These are phyloP conservation scores for Pyricularia grisea DNA, from an alignment of 2,329 filamentous ascomycete genomes.

Conservation along the genomic window DNA sequence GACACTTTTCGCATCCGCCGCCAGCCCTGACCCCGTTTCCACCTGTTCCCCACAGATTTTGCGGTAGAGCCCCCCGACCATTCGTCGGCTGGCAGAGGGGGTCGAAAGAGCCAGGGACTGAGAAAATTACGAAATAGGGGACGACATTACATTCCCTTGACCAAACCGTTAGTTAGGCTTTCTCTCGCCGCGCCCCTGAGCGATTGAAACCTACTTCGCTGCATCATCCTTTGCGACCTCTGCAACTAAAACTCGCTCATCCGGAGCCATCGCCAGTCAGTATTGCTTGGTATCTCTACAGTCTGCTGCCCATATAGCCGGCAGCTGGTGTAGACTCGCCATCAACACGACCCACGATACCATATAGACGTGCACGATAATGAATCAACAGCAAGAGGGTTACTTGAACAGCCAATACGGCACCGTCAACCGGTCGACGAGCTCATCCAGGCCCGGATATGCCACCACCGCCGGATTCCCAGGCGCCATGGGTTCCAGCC, in stretches of 20 bases:
- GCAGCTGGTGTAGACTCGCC: neutral
- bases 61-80: constrained; percentile 1
- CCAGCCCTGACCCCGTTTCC: neutral
- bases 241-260: neutral
- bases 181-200: neutral
- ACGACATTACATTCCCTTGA: neutral
- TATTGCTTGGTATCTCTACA: neutral
- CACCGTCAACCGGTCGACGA: constrained; percentile 59
- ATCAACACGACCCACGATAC: neutral
- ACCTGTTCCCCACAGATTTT: constrained; percentile 3
- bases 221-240: neutral
- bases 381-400: constrained; percentile 43
- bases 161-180: neutral
- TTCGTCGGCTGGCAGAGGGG: constrained; percentile 4
- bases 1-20: neutral
- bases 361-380: constrained; percentile 15
- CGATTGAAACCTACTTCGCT: neutral
- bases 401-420: constrained; percentile 63
- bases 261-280: neutral
- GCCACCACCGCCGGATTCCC: constrained; percentile 42
- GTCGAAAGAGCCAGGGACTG: constrained; percentile 1
- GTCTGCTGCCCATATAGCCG: neutral
- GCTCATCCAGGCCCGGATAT: constrained; percentile 55
- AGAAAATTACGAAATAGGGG: neutral
- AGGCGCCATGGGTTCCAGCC: constrained; percentile 35